Evolutionary conservation across 2,329 filamentous ascomycete genomes (phyloP), one percentile per base, ranked within the genome.

Genomic region (Alternaria sp.): DNA sequence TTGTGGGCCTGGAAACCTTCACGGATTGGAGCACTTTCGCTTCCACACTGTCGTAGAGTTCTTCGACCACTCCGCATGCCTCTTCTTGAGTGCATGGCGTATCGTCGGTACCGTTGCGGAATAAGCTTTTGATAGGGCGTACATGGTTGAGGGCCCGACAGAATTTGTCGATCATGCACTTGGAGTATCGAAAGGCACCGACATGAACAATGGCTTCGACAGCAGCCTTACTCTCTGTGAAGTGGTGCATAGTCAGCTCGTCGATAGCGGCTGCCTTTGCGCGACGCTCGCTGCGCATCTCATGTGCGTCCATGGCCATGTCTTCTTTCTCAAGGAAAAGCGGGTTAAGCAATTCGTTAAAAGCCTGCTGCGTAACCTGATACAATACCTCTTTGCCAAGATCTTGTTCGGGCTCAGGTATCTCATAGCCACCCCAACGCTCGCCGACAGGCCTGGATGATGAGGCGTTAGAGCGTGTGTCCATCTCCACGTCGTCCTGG

Each of bases 381-480:
- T 97, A 97, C 1, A 98, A 83, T 5, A 97, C 91, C 75, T 98
- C 93, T 70, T 91, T 93, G 40, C 93, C 93, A 6, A 93, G 89
- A 77, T 97, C 93, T 62, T 87, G 87, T 77, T 97, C 93, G 1
- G 91, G 90, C 68, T 92, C 89, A 1, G 92, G 91, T 15, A 96
- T 89, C 56, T 93, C 91, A 78, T 92, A 90, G 17, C 90, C 90
- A 52, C 90, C 90, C 90, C 90, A 93, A 61, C 90, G 86, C 77
- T 94, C 90, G 12, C 84, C 83, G 32, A 85, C 72, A 7, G 91
- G 88, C 49, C 89, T 84, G 4, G 91, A 93, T 1, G 91, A 93
- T 0, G 91, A 92, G 15, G 86, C 87, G 69, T 92, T 92, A 28
- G 91, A 92, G 13, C 89, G 84, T 3, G 87, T 87, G 54, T 94